Base-by-base conservation (phyloP, 345 rosid genomes). In the Arabis alpina region DNA sequence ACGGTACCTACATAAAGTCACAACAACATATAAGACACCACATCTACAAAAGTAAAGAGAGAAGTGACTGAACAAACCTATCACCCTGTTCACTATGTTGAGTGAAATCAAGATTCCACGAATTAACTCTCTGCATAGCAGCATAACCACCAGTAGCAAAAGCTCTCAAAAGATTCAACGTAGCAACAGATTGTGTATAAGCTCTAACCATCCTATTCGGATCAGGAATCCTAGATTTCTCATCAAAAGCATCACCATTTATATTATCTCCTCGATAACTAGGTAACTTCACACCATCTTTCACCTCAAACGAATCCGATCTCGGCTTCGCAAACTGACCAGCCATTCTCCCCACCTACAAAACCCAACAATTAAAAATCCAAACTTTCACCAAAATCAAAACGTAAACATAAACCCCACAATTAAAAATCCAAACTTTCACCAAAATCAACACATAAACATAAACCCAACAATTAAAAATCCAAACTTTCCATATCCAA, bases 271-370 rank as follows among this genome's bases (percentile, higher is more conserved):
- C 91, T 50, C 91, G 76, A 74, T 86, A 86, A 74, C 88, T 86
- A 0, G 91, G 88, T 1, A 86, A 80, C 77, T 84, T 79, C 53
- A 86, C 85, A 10, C 88, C 91, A 72, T 82, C 70, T 53, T 84
- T 86, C 49, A 37, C 68, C 84, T 86, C 88, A 32, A 81, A 82
- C 0, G 82, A 42, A 4, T 84, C 88, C 13, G 86, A 86, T 78
- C 91, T 81, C 1, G 91, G 91, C 79, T 86, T 86, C 10, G 85
- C 91, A 69, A 86, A 86, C 75, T 86, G 91, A 41, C 91, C 91
- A 3, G 91, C 91, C 91, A 86, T 84, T 78, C 88, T 81, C 43
- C 91, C 88, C 3, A 86, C 84, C 82, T 82, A 52, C 40, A 64
- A 28, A 47, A 0, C 4, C 44, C 2, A 19, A 19, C 23, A 19